Evolutionary conservation across 1,284 basidiomycete species (phyloP).

Genomic region (Boletus sp.): DNA sequence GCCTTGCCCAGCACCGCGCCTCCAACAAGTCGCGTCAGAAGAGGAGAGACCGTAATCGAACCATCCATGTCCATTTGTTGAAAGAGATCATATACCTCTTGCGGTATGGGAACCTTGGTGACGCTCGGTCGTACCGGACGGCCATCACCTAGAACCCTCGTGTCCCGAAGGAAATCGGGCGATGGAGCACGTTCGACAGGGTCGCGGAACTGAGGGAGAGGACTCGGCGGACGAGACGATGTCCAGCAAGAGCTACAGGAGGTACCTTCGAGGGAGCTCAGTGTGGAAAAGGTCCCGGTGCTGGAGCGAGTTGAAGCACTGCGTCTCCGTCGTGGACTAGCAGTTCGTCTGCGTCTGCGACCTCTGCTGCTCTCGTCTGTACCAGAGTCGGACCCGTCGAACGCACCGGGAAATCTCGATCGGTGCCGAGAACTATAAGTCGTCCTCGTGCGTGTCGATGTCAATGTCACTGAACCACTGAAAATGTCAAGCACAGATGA

Average conservation of each 20-base stretch:
- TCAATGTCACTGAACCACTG: not conserved
- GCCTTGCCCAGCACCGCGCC: slow-evolving; percentile 32
- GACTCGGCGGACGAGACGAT: slow-evolving; percentile 35
- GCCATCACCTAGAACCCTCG: not conserved
- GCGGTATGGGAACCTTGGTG: slow-evolving; percentile 12
- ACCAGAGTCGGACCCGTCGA: slow-evolving; percentile 11
- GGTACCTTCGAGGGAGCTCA: slow-evolving; percentile 49
- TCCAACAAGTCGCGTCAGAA: slow-evolving; percentile 39
- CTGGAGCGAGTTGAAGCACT: slow-evolving; percentile 36
- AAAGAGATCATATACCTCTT: slow-evolving; percentile 42
- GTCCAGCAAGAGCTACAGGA: slow-evolving; percentile 41
- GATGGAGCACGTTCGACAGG: slow-evolving; percentile 29
- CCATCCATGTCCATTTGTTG: slow-evolving; percentile 50
- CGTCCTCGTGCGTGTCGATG: not conserved
- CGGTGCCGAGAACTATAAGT: slow-evolving; percentile 8
- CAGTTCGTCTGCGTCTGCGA: not conserved
- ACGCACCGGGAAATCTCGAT: slow-evolving; percentile 22
- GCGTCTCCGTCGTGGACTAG: slow-evolving; percentile 5
- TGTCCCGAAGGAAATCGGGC: slow-evolving; percentile 29
- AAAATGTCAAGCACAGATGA: slow-evolving; percentile 21
- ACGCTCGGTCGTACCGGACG: not conserved
- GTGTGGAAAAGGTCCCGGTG: slow-evolving; percentile 45
- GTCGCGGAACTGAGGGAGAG: slow-evolving; percentile 26
- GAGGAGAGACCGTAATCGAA: slow-evolving; percentile 42
- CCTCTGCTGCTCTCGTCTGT: slow-evolving; percentile 4